These are phyloP conservation scores for Tuber umbilicatum DNA, from an alignment of 495 filamentous ascomycete genomes.

Conservation along the genomic window DNA sequence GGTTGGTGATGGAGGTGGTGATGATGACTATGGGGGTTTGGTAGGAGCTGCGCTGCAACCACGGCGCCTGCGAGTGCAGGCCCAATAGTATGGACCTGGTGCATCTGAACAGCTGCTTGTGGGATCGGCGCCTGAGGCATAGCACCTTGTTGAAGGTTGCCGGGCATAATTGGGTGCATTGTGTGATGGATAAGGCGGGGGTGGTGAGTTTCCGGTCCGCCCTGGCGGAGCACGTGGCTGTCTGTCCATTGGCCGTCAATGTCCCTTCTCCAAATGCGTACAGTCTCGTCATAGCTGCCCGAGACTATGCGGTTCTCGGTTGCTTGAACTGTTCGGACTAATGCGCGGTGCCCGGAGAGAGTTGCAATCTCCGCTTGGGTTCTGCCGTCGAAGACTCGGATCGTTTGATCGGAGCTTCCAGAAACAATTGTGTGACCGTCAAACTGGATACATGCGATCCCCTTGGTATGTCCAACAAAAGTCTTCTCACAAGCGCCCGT, in stretches of 20 bases:
- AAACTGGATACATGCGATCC: conserved; percentile 95
- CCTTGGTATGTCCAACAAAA: conserved; percentile 80
- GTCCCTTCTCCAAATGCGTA: conserved; percentile 88
- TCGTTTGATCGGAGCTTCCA: conserved; percentile 89
- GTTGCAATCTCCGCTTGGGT: conserved; percentile 83
- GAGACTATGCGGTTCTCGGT: conserved; percentile 82
- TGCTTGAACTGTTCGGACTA: conserved; percentile 89
- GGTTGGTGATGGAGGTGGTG: conserved; percentile 19
- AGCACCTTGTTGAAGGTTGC: conserved; percentile 18
- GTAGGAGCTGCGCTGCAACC: conserved; percentile 31
- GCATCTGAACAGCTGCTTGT: conserved; percentile 29
- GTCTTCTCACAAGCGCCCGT: conserved; percentile 68
- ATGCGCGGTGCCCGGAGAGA: conserved; percentile 66
- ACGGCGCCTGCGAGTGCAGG: conserved; percentile 32
- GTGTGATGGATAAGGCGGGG: conserved; percentile 6
- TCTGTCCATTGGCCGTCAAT: conserved; percentile 72
- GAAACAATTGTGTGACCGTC: conserved; percentile 95
- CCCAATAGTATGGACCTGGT: conserved; percentile 32
- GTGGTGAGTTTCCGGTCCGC: conserved; percentile 13
- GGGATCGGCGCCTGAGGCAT: conserved; percentile 18
- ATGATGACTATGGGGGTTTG: conserved; percentile 23
- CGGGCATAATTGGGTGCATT: conserved; percentile 21
- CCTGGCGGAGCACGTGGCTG: conserved; percentile 63
- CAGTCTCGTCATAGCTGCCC: conserved; percentile 89
- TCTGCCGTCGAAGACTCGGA: conserved; percentile 83